Conservation (phyloP, 805 yeast species). For the Candida silvicultrix region DNA sequence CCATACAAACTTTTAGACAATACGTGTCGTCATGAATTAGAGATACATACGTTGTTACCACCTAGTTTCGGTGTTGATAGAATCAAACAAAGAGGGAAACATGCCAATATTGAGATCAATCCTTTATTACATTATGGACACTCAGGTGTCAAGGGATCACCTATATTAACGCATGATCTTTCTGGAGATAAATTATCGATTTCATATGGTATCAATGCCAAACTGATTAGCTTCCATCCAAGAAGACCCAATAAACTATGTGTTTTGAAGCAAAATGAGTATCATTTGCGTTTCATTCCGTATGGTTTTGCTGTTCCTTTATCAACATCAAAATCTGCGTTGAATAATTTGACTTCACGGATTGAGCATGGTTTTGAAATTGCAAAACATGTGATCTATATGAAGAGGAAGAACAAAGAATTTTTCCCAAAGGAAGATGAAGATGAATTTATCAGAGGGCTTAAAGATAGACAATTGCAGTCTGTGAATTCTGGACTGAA, state of each 20-base stretch:
- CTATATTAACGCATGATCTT: conserved; percentile 46
- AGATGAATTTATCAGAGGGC: neutral
- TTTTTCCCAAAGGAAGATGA: conserved; percentile 3
- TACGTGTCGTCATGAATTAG: conserved; percentile 40
- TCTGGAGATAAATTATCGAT: conserved; percentile 40
- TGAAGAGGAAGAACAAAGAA: neutral
- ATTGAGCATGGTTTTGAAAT: conserved; percentile 12
- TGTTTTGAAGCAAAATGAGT: conserved; percentile 29
- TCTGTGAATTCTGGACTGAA: neutral
- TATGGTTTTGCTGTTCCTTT: conserved; percentile 27
- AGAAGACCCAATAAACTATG: conserved; percentile 19
- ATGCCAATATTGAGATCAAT: conserved; percentile 25
- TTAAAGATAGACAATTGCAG: neutral
- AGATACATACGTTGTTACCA: conserved; percentile 31
- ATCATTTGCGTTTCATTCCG: conserved; percentile 33
- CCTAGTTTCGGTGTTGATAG: conserved; percentile 36
- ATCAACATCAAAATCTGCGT: conserved; percentile 10
- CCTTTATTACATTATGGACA: conserved; percentile 45
- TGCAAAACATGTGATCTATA: conserved; percentile 12
- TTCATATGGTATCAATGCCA: conserved; percentile 50
- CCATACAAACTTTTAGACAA: conserved; percentile 49
- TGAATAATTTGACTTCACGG: conserved; percentile 6
- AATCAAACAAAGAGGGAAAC: conserved; percentile 23
- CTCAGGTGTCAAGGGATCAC: conserved; percentile 43
- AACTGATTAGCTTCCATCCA: conserved; percentile 42